A percentile compares a stretch with the other conserved stretches of the same genome.
Conservation (phyloP, 108 stramenopile species). For the Skeletonema tropicum region DNA sequence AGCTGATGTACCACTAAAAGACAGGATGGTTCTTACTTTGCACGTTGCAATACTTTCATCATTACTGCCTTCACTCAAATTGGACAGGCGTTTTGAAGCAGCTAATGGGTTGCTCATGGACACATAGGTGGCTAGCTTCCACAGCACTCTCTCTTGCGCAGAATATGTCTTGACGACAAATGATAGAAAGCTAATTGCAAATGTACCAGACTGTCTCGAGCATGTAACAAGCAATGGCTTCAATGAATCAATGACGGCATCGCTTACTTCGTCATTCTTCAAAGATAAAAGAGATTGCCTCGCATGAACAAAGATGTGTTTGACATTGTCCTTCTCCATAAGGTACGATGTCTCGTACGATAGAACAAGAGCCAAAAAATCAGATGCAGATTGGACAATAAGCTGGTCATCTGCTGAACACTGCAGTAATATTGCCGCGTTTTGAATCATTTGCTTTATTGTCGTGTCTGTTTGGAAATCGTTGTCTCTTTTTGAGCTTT, state of each 20-base stretch:
- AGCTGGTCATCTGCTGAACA: constrained; percentile 1
- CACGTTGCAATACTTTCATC: background rate
- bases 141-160: background rate
- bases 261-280: background rate
- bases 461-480: background rate
- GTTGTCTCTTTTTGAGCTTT: background rate
- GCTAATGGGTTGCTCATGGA: constrained; percentile 20
- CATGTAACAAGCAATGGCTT: constrained; percentile 22
- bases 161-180: constrained; percentile 9
- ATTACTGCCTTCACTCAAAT: constrained; percentile 1
- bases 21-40: constrained; percentile 22
- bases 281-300: constrained; percentile 13
- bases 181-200: constrained; percentile 22
- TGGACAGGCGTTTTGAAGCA: background rate
- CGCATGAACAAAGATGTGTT: constrained; percentile 17
- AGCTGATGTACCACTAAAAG: background rate
- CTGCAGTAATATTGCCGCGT: constrained; percentile 13
- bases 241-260: constrained; percentile 10
- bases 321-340: constrained; percentile 17
- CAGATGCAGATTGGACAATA: constrained; percentile 14
- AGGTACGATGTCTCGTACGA: constrained; percentile 21
- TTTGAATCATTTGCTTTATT: constrained; percentile 18
- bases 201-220: constrained; percentile 21
- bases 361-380: constrained; percentile 22
- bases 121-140: constrained; percentile 17